Evolutionary conservation across 1,139 yeast genomes (phyloP).

Genomic region (Yamadazyma conglobata): DNA sequence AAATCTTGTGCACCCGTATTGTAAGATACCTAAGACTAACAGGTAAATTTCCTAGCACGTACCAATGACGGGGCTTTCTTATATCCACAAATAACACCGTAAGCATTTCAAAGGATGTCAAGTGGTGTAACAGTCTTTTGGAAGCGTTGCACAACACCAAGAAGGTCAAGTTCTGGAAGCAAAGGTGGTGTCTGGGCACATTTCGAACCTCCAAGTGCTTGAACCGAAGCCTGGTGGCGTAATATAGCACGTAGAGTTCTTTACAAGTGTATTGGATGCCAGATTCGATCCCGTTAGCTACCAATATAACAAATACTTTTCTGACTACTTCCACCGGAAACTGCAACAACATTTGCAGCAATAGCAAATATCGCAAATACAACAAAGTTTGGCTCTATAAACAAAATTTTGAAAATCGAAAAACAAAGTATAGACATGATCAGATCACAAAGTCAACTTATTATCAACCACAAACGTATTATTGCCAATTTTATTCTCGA

Average conservation of each 20-base stretch:
- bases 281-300: background rate
- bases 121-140: too few relatives aligned
- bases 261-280: conserved; percentile 3
- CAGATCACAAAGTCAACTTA: too few relatives aligned
- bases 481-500: too few relatives aligned
- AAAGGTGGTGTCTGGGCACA: too few relatives aligned
- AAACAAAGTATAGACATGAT: too few relatives aligned
- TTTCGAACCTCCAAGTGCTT: background rate
- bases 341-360: conserved; percentile 6
- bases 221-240: background rate
- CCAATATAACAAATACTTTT: conserved; percentile 1
- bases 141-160: too few relatives aligned
- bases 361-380: background rate
- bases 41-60: background rate
- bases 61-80: background rate
- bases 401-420: too few relatives aligned
- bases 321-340: conserved; percentile 4
- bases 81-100: too few relatives aligned
- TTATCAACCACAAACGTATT: too few relatives aligned
- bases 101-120: background rate
- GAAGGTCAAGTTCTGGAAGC: too few relatives aligned
- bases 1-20: background rate
- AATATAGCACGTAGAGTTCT: too few relatives aligned
- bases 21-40: background rate
- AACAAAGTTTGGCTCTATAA: background rate